Percentiles rank a stretch among this genome's conserved stretches.
Conservation (phyloP, 2,329 filamentous ascomycete genomes). For the Monosporascus sp. region DNA sequence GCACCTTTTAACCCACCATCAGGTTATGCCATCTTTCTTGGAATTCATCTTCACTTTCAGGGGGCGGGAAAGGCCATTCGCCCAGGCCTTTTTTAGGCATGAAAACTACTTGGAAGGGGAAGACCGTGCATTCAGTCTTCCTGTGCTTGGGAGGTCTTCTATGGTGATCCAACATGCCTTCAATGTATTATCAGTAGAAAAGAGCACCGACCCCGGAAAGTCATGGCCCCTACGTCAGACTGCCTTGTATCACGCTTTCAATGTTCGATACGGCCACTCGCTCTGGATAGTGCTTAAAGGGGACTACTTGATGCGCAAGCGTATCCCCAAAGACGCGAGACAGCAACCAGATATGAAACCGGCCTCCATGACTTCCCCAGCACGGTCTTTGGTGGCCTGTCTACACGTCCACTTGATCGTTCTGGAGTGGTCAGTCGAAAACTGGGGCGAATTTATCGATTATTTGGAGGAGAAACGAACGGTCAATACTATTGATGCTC, state of each 20-base stretch:
- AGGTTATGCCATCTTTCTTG: constrained; percentile 19
- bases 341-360: constrained; percentile 4
- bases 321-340: constrained; percentile 5
- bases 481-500: constrained; percentile 4
- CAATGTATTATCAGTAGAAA: constrained; percentile 14
- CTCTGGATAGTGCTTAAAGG: constrained; percentile 18
- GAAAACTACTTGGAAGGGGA: constrained; percentile 11
- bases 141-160: constrained; percentile 7
- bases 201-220: background rate
- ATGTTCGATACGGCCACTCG: constrained; percentile 9
- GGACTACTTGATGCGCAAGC: constrained; percentile 8
- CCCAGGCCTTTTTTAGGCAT: constrained; percentile 8
- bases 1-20: constrained; percentile 13
- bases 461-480: constrained; percentile 8
- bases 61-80: constrained; percentile 3
- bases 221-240: constrained; percentile 15
- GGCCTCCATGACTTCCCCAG: constrained; percentile 2
- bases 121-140: background rate
- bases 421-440: constrained; percentile 16
- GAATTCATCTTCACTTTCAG: constrained; percentile 16
- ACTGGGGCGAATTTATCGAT: constrained; percentile 14
- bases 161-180: constrained; percentile 15
- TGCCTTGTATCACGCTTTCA: constrained; percentile 15
- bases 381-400: constrained; percentile 11
- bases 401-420: constrained; percentile 11